Conservation (phyloP, 2,329 filamentous ascomycete genomes). For the Pseudocercospora musae region DNA sequence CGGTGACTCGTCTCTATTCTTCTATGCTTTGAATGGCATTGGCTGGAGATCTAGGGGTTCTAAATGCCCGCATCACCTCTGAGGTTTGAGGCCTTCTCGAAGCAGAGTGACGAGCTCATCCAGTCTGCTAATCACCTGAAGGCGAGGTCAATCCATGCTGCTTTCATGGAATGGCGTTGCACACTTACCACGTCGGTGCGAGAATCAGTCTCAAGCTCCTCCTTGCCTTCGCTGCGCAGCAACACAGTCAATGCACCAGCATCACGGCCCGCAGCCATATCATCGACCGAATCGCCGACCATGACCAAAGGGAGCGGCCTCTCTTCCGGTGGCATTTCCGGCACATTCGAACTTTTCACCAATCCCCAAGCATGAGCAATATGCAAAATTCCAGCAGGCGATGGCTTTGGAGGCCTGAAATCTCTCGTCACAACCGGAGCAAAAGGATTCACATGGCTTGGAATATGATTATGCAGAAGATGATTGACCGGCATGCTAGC, state of each 20-base stretch:
- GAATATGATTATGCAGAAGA: slow-evolving; percentile 71
- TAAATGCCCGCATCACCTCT: neutral
- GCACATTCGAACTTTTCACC: slow-evolving; percentile 27
- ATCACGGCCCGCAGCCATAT: slow-evolving; percentile 80
- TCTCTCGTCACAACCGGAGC: slow-evolving; percentile 79
- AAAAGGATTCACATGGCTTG: slow-evolving; percentile 57
- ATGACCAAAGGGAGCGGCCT: slow-evolving; percentile 45
- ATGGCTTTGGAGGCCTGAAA: slow-evolving; percentile 78
- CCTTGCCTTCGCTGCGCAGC: slow-evolving; percentile 47
- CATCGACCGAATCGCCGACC: slow-evolving; percentile 70
- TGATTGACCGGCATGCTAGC: slow-evolving; percentile 63
- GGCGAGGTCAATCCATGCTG: neutral
- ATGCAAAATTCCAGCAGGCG: slow-evolving; percentile 81
- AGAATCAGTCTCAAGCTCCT: slow-evolving; percentile 34
- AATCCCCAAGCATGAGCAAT: slow-evolving; percentile 77
- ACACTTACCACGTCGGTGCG: slow-evolving; percentile 33
- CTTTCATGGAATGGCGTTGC: neutral
- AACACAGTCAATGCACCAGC: slow-evolving; percentile 91
- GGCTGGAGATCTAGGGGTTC: neutral
- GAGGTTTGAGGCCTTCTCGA: slow-evolving; percentile 20
- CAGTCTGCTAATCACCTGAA: slow-evolving; percentile 25
- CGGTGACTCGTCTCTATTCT: neutral
- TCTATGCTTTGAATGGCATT: neutral
- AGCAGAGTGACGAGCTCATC: slow-evolving; percentile 34
- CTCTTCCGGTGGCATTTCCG: slow-evolving; percentile 16